These are phyloP conservation scores for Eucalyptus regnans DNA, from an alignment of 345 rosid species.

Conservation along the genomic window DNA sequence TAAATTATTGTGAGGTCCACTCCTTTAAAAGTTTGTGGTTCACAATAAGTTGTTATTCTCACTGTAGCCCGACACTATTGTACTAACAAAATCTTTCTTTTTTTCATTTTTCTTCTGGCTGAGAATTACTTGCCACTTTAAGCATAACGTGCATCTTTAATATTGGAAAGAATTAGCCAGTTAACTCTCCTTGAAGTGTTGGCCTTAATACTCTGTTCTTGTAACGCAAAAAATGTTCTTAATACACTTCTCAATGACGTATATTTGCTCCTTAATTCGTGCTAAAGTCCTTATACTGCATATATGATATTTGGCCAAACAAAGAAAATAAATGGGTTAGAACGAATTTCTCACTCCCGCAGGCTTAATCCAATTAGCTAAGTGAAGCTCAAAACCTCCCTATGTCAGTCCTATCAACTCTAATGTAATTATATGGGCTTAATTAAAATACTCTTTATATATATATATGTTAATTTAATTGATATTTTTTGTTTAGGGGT, in stretches of 20 bases:
- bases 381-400: not conserved
- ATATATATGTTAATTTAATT: too few species aligned
- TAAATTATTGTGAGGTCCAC: too few species aligned
- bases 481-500: too few species aligned
- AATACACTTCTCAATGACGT: not conserved
- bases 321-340: not conserved
- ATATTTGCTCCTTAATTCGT: not conserved
- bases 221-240: not conserved
- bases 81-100: too few species aligned
- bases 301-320: not conserved
- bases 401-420: not conserved
- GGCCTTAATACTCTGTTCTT: not conserved
- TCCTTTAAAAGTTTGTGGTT: rapidly evolving
- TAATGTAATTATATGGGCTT: not conserved
- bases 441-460: not conserved
- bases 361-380: not conserved
- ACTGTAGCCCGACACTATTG: too few species aligned
- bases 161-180: not conserved
- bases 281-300: too few species aligned
- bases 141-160: not conserved
- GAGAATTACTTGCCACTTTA: not conserved
- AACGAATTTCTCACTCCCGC: not conserved
- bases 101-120: not conserved
- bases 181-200: not conserved
- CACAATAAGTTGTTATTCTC: too few species aligned